Base-by-base conservation (phyloP, 2,329 filamentous ascomycete genomes). In the Fusarium anthophilum region DNA sequence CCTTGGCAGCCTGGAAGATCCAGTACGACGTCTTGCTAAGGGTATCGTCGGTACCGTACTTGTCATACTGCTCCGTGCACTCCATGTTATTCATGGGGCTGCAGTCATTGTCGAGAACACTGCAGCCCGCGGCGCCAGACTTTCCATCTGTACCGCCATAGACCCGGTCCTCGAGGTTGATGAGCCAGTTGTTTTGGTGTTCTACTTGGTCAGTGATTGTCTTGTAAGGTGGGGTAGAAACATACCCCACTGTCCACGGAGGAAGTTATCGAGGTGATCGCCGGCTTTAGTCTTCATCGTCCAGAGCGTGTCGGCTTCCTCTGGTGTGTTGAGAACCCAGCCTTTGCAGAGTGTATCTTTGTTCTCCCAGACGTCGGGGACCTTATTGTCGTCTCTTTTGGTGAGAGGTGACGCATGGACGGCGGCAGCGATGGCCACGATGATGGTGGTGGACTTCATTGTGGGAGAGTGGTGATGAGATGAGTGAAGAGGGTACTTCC, bases 1-100 rank as follows among this genome's bases (percentile, higher is more conserved):
- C 69, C 26, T 68, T 72, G 2, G 55, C 63, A 15, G 69, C 69
- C 14, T 71, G 69, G 13, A 72, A 72, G 14, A 72, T 69, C 68
- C 56, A 72, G 57, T 69, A 71, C 10, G 68, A 71, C 3, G 30
- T 56, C 30, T 66, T 71, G 1, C 67, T 69, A 0, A 71, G 30
- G 14, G 26, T 22, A 0, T 55, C 15, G 0, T 60, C 54, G 3
- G 35, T 43, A 10, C 67, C 67, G n/a, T 35, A 66, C 30, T 26
- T 45, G 20, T 71, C 67, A 8, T 37, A 71, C 15, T 71, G 68
- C 2, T 57, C 50, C 1, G 59, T 63, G 26, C 69, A 71, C 30
- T 63, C 38, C 9, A 71, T 43, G 2, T 58, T 43, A 3, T 63
- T 63, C 44, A 65, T 37, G 0, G 69, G 61, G 3, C 66, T 54